Conservation (phyloP, 495 filamentous ascomycete genomes). For the Wilcoxina mikolae region DNA sequence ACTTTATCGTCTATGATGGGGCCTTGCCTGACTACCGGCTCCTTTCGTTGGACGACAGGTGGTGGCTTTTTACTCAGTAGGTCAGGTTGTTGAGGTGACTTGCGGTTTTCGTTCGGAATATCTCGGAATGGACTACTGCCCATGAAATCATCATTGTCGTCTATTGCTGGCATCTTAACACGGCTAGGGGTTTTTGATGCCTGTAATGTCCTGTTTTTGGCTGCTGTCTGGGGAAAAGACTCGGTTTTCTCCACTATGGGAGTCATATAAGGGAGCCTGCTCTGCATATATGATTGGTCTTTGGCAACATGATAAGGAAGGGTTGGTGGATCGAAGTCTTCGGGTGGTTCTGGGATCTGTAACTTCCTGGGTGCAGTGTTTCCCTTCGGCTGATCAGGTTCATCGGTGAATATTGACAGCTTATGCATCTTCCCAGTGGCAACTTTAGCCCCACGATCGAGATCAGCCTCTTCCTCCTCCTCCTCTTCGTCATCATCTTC, state of each 20-base stretch:
- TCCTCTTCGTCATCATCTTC: background rate
- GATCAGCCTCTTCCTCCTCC: conserved; percentile 5
- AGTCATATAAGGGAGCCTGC: conserved; percentile 91
- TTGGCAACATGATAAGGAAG: conserved; percentile 52
- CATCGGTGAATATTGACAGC: conserved; percentile 16
- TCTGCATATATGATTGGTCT: conserved; percentile 53
- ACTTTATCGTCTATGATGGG: conserved; percentile 65
- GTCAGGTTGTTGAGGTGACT: conserved; percentile 30
- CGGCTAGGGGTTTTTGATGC: conserved; percentile 23
- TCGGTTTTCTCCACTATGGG: conserved; percentile 94
- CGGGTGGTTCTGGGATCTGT: conserved; percentile 58
- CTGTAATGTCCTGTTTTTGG: background rate
- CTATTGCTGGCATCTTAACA: background rate
- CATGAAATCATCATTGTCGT: conserved; percentile 11
- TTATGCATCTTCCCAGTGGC: conserved; percentile 1
- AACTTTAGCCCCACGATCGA: background rate
- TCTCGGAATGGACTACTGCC: conserved; percentile 3
- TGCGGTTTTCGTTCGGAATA: background rate
- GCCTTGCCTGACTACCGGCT: background rate
- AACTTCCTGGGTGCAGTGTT: conserved; percentile 33
- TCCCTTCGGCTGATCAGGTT: conserved; percentile 26
- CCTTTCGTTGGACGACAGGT: background rate
- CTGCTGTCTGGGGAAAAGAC: conserved; percentile 36
- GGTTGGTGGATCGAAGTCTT: conserved; percentile 64
- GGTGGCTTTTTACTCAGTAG: background rate